Base-by-base conservation (phyloP, 106 monocot genomes). In the Acanthochlamys bracteata region DNA sequence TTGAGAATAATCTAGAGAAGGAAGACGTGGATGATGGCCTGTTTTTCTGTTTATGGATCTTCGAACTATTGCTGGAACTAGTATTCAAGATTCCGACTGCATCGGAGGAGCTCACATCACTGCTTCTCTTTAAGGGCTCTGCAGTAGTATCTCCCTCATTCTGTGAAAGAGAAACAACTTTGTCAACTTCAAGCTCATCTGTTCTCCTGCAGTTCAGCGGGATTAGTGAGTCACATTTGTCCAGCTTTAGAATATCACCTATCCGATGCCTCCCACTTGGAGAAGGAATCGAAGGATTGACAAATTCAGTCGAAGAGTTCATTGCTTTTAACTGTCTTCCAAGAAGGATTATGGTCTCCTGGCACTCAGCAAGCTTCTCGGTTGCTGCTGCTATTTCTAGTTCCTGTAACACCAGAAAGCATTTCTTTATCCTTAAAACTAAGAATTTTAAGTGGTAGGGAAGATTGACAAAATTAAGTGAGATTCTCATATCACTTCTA, bases 1-100 rank as follows among this genome's bases (percentile, higher is more conserved):
- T 96, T 3, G 80, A 78, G 67, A 96, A 96, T 40, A 96, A 96
- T 69, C 91, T 75, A 0, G 79, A 46, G 9, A 77, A 74, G 40
- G 85, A 70, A 59, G 73, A 71, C 42, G 81, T 80, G 0, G 83
- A 79, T 10, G 79, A 77, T 27, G 86, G 73, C 41, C 75, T 63
- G 4, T 67, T 64, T 20, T 78, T 62, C 40, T 73, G 85, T 60
- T 75, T 87, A 10, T 71, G 66, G 56, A 58, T 64, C 64, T 74
- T 84, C 19, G 78, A 65, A 20, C 61, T 68, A 53, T 63, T 57
- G 26, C 86, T 70, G 24, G 82, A 80, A 59, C 55, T 82, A 11
- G 74, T 69, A 61, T 49, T 46, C 9, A 69, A 53, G 52, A 57
- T 61, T 41, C 61, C 52, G 63, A 83, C 80, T 57, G 63, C 59